Conservation (phyloP, 345 rosid species). For the Physaria fendleri region DNA sequence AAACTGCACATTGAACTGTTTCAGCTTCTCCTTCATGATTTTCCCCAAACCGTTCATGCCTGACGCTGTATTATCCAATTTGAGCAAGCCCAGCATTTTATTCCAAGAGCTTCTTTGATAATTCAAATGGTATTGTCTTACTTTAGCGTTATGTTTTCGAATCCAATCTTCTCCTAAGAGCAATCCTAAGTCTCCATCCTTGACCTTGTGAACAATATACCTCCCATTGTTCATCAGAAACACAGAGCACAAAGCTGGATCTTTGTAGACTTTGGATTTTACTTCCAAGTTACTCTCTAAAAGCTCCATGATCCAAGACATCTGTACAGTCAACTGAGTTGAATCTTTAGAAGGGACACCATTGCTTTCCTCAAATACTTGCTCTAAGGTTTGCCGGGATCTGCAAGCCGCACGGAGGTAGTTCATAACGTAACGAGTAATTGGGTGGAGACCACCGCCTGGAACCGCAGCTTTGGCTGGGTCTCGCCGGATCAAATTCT, state of each 20-base stretch:
- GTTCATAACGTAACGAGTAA: slow-evolving; percentile 87
- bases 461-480: slow-evolving; percentile 79
- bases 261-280: slow-evolving; percentile 68
- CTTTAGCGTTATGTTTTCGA: slow-evolving; percentile 69
- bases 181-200: slow-evolving; percentile 56
- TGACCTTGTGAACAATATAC: slow-evolving; percentile 84
- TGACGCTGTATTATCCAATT: slow-evolving; percentile 37
- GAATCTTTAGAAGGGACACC: slow-evolving; percentile 41
- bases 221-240: slow-evolving; percentile 86
- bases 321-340: slow-evolving; percentile 58
- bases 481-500: slow-evolving; percentile 83
- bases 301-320: slow-evolving; percentile 91
- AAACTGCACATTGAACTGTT: slow-evolving; percentile 43
- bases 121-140: slow-evolving; percentile 43
- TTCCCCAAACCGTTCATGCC: slow-evolving; percentile 37
- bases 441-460: slow-evolving; percentile 80
- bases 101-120: slow-evolving; percentile 79
- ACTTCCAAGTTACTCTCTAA: slow-evolving; percentile 84
- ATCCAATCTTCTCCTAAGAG: slow-evolving; percentile 86
- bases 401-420: slow-evolving; percentile 81
- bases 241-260: slow-evolving; percentile 51
- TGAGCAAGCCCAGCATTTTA: slow-evolving; percentile 50
- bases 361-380: slow-evolving; percentile 61
- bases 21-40: slow-evolving; percentile 57
- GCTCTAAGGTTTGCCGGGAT: slow-evolving; percentile 67